Base-by-base conservation (phyloP, 768 basidiomycete genomes). In the Leccinum ochraceum region DNA sequence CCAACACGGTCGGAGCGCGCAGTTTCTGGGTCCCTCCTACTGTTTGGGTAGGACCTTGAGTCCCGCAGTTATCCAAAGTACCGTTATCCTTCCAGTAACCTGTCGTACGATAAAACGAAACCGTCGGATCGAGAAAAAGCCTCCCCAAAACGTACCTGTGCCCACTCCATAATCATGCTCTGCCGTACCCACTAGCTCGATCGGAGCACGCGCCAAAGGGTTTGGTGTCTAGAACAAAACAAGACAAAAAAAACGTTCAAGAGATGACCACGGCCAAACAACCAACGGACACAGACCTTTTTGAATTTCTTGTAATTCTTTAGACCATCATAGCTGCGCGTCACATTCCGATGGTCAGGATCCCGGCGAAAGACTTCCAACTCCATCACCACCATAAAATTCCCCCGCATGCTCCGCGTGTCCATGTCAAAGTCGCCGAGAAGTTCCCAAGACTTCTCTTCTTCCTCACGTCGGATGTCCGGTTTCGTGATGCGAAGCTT, bases 221-320 rank as follows among this genome's bases (percentile, higher is more conserved):
- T 60, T 59, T 7, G 63, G 63, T 65, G 71, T 79, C 78, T 80
- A 44, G 8, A 3, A 26, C 22, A 11, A 42, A 17, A 37, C 3
- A 9, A 30, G 1, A 13, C 4, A 34, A 34, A 13, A 34, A 34
- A 5, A 34, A 34, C 2, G 36, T 54, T 60, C 26, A 32, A 30
- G 6, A 56, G 20, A 57, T 17, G 4, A 56, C 53, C 77, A 57
- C 28, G 32, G 24, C 8, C 51, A 28, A 30, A 13, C 13, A 49
- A 10, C n/a, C 17, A 53, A 61, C 36, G 26, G 55, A 10, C 3
- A 63, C 79, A 32, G n/a, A 86, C 87, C 81, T 84, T 86, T 64
- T 84, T 89, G 66, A 92, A 93, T 70, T 86, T 92, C 70, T 93
- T 93, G 74, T 86, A 91, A 67, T 93, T 85, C 0, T 83, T 82